Percentiles rank a stretch among this genome's conserved stretches.
Evolutionary conservation across 257 asterid genomes (phyloP).

Genomic region (Fraxinus anomala): DNA sequence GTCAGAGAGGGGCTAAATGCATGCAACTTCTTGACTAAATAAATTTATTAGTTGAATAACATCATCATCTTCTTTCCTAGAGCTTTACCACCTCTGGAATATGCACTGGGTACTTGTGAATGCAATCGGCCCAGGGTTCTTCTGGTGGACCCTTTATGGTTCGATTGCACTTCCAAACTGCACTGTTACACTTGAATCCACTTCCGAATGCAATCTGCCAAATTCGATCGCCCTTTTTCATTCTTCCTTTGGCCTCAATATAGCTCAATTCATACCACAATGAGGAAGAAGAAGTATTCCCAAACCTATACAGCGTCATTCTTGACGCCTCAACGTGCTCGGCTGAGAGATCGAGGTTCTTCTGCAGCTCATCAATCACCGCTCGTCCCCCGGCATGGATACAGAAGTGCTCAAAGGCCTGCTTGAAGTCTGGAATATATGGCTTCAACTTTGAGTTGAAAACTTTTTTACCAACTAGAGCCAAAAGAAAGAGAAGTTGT

Average conservation of each 20-base stretch:
- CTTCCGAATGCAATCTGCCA: constrained; percentile 71
- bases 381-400: constrained; percentile 81
- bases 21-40: neutral
- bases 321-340: constrained; percentile 75
- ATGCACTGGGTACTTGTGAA: constrained; percentile 50
- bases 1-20: neutral
- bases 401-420: constrained; percentile 73
- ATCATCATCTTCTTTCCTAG: constrained; percentile 4
- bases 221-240: constrained; percentile 63
- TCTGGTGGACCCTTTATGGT: constrained; percentile 42
- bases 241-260: constrained; percentile 68
- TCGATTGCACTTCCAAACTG: constrained; percentile 52
- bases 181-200: constrained; percentile 62
- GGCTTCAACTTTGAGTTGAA: constrained; percentile 39
- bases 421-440: constrained; percentile 56
- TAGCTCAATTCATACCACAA: constrained; percentile 72
- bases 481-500: constrained; percentile 45
- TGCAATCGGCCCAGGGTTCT: constrained; percentile 57
- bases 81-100: constrained; percentile 52
- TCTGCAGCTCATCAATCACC: constrained; percentile 71
- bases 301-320: constrained; percentile 62
- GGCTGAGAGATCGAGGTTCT: constrained; percentile 45
- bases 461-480: constrained; percentile 39
- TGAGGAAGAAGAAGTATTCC: constrained; percentile 72
- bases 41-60: neutral